phyloP scores from a whole-genome alignment of 75 land plant genomes.

The Ceratopteris richardii region DNA sequence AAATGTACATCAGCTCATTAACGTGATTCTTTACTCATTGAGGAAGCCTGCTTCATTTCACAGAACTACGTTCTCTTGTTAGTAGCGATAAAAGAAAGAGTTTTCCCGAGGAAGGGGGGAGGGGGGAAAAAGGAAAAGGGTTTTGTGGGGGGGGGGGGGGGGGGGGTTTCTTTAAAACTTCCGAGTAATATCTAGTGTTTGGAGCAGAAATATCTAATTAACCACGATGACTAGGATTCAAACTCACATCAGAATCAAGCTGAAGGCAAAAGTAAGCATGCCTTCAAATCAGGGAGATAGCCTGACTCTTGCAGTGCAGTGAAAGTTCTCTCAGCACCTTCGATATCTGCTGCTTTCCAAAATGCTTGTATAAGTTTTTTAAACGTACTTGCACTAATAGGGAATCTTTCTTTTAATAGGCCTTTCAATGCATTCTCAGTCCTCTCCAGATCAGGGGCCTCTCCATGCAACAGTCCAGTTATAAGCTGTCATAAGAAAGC shows the following conservation, averaged over 20 bases:
- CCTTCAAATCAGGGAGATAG: constrained; percentile 1
- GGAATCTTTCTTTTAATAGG: not conserved
- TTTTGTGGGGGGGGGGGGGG: no score
- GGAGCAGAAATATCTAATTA: no score
- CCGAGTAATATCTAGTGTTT: no score
- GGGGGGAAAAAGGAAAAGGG: no score
- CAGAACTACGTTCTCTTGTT: no score
- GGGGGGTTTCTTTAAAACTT: no score
- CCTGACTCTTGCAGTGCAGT: not conserved
- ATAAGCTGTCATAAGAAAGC: not conserved
- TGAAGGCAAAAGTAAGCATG: constrained; percentile 1
- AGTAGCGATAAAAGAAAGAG: no score
- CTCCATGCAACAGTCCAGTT: not conserved
- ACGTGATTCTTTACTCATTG: no score
- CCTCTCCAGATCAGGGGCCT: not conserved
- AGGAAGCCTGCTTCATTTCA: no score
- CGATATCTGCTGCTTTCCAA: not conserved
- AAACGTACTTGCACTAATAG: not conserved
- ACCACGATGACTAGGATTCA: not conserved
- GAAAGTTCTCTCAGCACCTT: not conserved
- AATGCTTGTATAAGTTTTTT: not conserved
- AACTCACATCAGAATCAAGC: not conserved
- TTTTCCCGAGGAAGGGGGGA: no score
- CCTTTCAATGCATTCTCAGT: not conserved
- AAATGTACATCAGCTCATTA: no score